These are phyloP conservation scores for Cryptococcus amylolentus DNA, from an alignment of 1,284 basidiomycete genomes.

Conservation along the genomic window DNA sequence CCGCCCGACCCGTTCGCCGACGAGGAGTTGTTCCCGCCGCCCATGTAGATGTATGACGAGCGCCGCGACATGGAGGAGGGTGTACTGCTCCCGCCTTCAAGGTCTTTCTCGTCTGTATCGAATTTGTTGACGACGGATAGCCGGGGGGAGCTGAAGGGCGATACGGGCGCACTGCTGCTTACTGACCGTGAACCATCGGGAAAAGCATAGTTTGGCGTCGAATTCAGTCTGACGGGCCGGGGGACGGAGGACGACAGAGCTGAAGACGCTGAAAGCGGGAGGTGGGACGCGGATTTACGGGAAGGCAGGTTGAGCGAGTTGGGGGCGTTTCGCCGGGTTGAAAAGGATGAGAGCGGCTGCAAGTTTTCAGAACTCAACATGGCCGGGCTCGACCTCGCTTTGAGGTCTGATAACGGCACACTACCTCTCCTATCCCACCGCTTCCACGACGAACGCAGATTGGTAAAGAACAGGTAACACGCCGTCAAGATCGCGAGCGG, in stretches of 20 bases:
- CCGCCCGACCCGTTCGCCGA: too few species aligned
- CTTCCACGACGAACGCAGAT: constrained; percentile 36
- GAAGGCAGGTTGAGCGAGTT: constrained; percentile 35
- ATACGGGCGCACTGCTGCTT: constrained; percentile 26
- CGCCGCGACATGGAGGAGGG: constrained; percentile 36
- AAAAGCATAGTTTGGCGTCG: constrained; percentile 3
- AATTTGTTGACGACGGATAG: constrained; percentile 3
- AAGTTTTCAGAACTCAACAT: constrained; percentile 12
- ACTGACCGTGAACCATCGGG: neutral
- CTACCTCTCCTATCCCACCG: constrained; percentile 17
- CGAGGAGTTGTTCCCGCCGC: constrained; percentile 7
- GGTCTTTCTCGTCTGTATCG: constrained; percentile 1
- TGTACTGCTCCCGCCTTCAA: constrained; percentile 3
- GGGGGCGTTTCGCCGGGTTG: constrained; percentile 24
- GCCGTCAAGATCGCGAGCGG: constrained; percentile 55
- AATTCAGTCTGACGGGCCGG: constrained; percentile 2
- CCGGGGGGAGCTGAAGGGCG: constrained; percentile 24
- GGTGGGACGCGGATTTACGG: constrained; percentile 26
- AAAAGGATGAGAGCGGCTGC: constrained; percentile 3
- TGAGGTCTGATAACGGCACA: constrained; percentile 3
- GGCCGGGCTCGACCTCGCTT: constrained; percentile 18
- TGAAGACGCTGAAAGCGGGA: neutral
- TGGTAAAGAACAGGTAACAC: constrained; percentile 43
- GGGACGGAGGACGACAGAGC: constrained; percentile 3
- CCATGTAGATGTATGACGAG: constrained; percentile 34